phyloP scores from a whole-genome alignment of 768 basidiomycete genomes.

The Lanmaoa pseudosensibilis region DNA sequence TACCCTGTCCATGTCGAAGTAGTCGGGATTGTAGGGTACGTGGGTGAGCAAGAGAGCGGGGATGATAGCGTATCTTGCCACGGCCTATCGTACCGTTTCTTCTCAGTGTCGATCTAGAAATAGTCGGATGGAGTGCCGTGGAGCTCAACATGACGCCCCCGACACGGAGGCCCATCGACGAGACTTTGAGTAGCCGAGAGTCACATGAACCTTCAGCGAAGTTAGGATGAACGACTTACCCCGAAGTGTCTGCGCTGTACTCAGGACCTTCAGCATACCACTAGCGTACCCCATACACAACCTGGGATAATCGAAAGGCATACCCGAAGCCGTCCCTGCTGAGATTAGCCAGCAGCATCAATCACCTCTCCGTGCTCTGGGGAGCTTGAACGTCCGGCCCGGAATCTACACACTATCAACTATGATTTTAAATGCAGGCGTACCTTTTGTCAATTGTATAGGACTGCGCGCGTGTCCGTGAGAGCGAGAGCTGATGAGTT shows the following conservation, averaged over 20 bases:
- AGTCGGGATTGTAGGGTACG: not conserved
- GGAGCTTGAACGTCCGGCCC: not conserved
- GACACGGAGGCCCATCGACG: not conserved
- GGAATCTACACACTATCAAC: not conserved
- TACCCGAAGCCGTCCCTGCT: not conserved
- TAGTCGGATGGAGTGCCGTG: not conserved
- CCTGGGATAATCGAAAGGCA: not conserved
- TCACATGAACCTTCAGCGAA: slow-evolving; percentile 4
- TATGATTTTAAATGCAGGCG: not conserved
- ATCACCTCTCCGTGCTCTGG: not conserved
- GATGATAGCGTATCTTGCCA: not conserved
- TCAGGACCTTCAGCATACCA: not conserved
- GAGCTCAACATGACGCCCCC: not conserved
- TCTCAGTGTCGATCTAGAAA: not conserved
- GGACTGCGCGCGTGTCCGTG: not conserved
- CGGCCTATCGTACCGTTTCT: not conserved
- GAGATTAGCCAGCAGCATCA: not conserved
- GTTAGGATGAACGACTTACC: not conserved
- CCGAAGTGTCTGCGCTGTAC: not conserved
- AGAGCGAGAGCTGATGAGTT: not conserved
- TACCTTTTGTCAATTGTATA: not conserved
- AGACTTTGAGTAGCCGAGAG: not conserved
- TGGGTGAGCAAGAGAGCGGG: not conserved
- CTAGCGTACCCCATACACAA: not conserved
- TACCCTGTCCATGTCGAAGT: slow-evolving; percentile 7